A percentile compares a stretch with the other conserved stretches of the same genome.
phyloP scores from a whole-genome alignment of 2,329 filamentous ascomycete species.

The Aspergillus sergii region DNA sequence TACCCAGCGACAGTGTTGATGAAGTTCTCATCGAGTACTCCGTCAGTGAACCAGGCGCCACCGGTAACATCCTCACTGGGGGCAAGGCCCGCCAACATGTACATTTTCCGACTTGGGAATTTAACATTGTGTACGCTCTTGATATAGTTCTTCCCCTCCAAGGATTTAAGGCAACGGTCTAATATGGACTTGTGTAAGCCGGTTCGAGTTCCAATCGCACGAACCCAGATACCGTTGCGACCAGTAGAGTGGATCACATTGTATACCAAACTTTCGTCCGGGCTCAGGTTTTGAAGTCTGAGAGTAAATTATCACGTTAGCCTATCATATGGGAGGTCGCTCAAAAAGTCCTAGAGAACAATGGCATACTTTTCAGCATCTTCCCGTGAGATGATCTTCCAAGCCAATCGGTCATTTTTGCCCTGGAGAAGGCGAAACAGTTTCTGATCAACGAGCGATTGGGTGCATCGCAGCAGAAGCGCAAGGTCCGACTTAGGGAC shows the following conservation, averaged over 20 bases:
- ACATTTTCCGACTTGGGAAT: slow-evolving; percentile 89
- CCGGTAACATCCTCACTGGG: slow-evolving; percentile 90
- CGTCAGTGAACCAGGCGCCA: slow-evolving; percentile 92
- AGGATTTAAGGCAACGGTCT: slow-evolving; percentile 77
- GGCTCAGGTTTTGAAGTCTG: slow-evolving; percentile 50
- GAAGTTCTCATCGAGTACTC: slow-evolving; percentile 84
- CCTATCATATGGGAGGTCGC: not conserved
- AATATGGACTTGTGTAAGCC: slow-evolving; percentile 83
- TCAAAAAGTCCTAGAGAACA: not conserved
- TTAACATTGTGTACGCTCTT: slow-evolving; percentile 90
- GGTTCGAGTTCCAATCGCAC: slow-evolving; percentile 76
- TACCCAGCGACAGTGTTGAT: slow-evolving; percentile 75
- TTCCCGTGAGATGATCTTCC: slow-evolving; percentile 52
- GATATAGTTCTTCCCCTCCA: slow-evolving; percentile 81
- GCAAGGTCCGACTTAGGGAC: slow-evolving; percentile 47
- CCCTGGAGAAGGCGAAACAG: slow-evolving; percentile 49
- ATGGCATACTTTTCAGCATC: slow-evolving; percentile 51
- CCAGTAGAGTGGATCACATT: slow-evolving; percentile 84
- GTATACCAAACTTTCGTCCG: slow-evolving; percentile 84
- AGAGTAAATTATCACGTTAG: slow-evolving; percentile 14
- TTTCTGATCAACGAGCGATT: slow-evolving; percentile 49
- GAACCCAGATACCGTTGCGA: slow-evolving; percentile 86
- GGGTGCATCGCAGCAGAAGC: slow-evolving; percentile 47
- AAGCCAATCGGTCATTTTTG: slow-evolving; percentile 47
- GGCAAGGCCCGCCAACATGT: slow-evolving; percentile 82